Percentiles rank a stretch among this genome's conserved stretches.
Conservation (phyloP, 2,329 filamentous ascomycete genomes). For the Hymenotorrendiella dingleyae region DNA sequence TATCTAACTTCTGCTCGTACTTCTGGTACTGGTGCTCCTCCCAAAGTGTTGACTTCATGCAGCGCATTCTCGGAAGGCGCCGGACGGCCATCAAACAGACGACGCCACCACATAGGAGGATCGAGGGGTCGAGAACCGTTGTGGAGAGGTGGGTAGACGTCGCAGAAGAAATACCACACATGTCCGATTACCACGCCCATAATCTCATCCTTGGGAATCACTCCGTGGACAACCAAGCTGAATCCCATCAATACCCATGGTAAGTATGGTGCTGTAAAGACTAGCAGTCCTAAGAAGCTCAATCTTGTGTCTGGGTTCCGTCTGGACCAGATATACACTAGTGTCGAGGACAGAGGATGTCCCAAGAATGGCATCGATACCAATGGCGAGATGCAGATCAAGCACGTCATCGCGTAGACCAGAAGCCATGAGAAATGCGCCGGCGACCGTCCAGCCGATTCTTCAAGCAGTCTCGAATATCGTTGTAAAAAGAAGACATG, state of each 20-base stretch:
- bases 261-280: constrained; percentile 90
- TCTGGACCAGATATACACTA: constrained; percentile 97
- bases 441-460: constrained; percentile 84
- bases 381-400: constrained; percentile 77
- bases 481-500: constrained; percentile 98
- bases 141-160: constrained; percentile 91
- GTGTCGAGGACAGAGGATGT: constrained; percentile 83
- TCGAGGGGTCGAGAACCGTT: constrained; percentile 80
- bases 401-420: constrained; percentile 72
- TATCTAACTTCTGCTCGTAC: constrained; percentile 27
- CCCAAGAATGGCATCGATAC: constrained; percentile 91
- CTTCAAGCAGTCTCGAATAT: constrained; percentile 91
- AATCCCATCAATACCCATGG: constrained; percentile 95
- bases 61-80: constrained; percentile 48
- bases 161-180: constrained; percentile 96
- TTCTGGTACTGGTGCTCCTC: constrained; percentile 37
- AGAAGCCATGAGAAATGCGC: constrained; percentile 95
- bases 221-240: constrained; percentile 83
- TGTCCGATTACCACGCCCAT: constrained; percentile 93
- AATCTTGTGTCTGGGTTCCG: constrained; percentile 88
- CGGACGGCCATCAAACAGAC: constrained; percentile 63
- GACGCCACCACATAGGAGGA: constrained; percentile 83
- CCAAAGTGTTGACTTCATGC: constrained; percentile 55
- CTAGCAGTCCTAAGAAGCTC: constrained; percentile 80
- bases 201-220: constrained; percentile 89